phyloP scores from a whole-genome alignment of 495 filamentous ascomycete species.

The Ramalina peruviana region DNA sequence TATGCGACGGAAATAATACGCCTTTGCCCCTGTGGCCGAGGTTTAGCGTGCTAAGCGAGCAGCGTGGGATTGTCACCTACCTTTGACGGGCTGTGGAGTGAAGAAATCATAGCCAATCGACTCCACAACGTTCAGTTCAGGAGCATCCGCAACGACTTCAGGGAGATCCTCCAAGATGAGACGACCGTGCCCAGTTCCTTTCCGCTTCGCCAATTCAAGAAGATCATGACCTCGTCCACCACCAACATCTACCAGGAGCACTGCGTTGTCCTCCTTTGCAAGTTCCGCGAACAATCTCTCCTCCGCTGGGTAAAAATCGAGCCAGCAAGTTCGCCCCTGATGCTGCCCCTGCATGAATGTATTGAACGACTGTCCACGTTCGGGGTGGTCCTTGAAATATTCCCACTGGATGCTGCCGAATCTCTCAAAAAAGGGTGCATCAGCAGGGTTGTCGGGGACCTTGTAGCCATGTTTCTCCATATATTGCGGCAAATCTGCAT shows the following conservation, averaged over 20 bases:
- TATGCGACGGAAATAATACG: slow-evolving; percentile 31
- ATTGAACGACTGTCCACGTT: slow-evolving; percentile 17
- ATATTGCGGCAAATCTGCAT: too few species aligned
- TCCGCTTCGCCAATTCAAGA: slow-evolving; percentile 17
- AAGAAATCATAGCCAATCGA: slow-evolving; percentile 29
- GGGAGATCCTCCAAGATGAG: slow-evolving; percentile 39
- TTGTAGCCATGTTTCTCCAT: too few species aligned
- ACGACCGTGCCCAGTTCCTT: slow-evolving; percentile 24
- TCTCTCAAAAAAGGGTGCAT: neutral
- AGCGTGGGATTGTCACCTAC: neutral
- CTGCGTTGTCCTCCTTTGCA: slow-evolving; percentile 12
- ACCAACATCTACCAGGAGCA: slow-evolving; percentile 30
- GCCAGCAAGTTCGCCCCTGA: slow-evolving; percentile 17
- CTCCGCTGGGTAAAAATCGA: slow-evolving; percentile 16
- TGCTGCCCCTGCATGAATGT: slow-evolving; percentile 18
- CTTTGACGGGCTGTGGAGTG: slow-evolving; percentile 29
- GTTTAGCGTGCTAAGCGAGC: too few species aligned
- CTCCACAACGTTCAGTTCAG: slow-evolving; percentile 21
- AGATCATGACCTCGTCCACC: slow-evolving; percentile 31
- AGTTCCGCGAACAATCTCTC: slow-evolving; percentile 12
- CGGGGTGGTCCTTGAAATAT: slow-evolving; percentile 13
- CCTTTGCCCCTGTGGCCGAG: slow-evolving; percentile 20
- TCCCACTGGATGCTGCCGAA: slow-evolving; percentile 15
- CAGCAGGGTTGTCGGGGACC: too few species aligned
- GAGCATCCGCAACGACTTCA: slow-evolving; percentile 20